Evolutionary conservation across 2,329 filamentous ascomycete species (phyloP), one percentile per base, ranked within the genome.

Genomic region (Botrytis byssoidea): DNA sequence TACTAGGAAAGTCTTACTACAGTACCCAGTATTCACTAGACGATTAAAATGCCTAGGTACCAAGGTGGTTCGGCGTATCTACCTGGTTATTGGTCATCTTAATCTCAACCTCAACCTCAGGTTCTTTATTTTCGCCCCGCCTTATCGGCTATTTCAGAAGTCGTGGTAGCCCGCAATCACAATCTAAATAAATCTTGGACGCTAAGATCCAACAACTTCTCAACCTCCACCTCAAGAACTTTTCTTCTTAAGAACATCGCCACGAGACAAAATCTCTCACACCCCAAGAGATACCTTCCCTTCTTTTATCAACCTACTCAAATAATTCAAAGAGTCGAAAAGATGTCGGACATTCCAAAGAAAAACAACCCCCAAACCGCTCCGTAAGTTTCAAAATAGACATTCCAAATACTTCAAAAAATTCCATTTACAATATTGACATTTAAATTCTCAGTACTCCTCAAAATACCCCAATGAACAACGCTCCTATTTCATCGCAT

Each of bases 401-500:
- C 42, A 71, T 59, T 57, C 48, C 64, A 35, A 63, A 60, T 51
- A 60, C 46, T 60, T 32, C 55, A 66, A 57, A 57, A 66, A 71
- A 69, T 42, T 59, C 48, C 48, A 37, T 69, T 32, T 69, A 32
- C 66, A 44, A 32, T 57, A 57, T 32, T 69, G 35, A 69, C 66
- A 12, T 42, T 59, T 29, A 64, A 40, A 81, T 79, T 80, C 80
- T 82, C 84, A 98, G 96, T 81, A 99, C 96, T 82, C 96, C 96
- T 82, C 96, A 99, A 86, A 99, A 99, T 87, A 99, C 96, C 73
- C 96, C 96, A 79, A 92, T 94, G 78, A 94, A 91, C 85, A 95
- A 95, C 86, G 96, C 97, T 79, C 96, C 96, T 78, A 98, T 99
- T 85, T 97, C 95, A 71, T 98, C 95, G 76, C 95, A 96, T 85